Evolutionary conservation across 352 stramenopile genomes (phyloP).

Genomic region (Peronosclerospora sorghi): DNA sequence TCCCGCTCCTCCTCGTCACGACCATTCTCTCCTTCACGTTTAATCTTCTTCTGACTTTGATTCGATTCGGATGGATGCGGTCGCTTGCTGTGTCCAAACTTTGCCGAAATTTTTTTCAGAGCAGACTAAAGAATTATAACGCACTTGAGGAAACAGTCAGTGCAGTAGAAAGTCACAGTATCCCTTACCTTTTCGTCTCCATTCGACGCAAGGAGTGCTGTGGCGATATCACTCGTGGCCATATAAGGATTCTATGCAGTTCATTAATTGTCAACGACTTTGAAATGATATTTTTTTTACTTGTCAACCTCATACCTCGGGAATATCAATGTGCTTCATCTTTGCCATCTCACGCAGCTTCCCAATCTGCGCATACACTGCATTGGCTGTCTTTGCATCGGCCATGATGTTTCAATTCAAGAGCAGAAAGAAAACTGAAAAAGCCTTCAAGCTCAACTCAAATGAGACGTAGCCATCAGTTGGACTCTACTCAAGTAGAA

Average conservation of each 20-base stretch:
- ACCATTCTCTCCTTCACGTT: conserved; percentile 7
- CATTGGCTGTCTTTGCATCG: conserved; percentile 11
- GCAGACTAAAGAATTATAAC: conserved; percentile 20
- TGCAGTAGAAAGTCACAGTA: background rate
- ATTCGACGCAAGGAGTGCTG: conserved; percentile 15
- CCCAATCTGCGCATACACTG: conserved; percentile 15
- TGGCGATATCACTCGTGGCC: conserved; percentile 14
- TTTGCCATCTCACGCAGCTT: conserved; percentile 12
- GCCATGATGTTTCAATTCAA: conserved; percentile 4
- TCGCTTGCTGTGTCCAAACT: conserved; percentile 20
- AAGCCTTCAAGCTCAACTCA: background rate
- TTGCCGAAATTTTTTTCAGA: conserved; percentile 15
- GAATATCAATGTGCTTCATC: conserved; percentile 13
- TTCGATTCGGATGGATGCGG: conserved; percentile 1
- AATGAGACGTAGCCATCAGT: conserved; percentile 15
- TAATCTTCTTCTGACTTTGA: conserved; percentile 15
- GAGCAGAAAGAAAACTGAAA: conserved; percentile 4
- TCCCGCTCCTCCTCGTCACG: no score
- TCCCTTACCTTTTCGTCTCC: conserved; percentile 17
- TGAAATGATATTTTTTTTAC: no score
- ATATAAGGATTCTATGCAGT: conserved; percentile 11
- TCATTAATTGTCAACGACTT: no score
- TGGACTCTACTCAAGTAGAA: conserved; percentile 1
- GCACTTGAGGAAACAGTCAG: background rate
- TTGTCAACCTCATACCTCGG: conserved; percentile 7